phyloP scores from a whole-genome alignment of 2,329 filamentous ascomycete genomes.

The Aspergillus fructus region DNA sequence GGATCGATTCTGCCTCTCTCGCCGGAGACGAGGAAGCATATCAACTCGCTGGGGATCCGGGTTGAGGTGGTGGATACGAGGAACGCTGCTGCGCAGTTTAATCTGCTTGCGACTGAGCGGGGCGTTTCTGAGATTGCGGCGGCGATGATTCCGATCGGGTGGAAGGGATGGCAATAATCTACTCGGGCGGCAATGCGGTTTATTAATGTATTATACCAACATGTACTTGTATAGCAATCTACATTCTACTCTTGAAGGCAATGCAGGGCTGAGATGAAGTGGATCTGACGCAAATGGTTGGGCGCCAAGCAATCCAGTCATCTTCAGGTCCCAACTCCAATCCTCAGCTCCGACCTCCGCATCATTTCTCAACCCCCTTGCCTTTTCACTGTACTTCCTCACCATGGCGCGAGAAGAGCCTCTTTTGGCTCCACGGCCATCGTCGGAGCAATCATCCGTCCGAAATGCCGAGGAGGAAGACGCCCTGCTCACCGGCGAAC shows the following conservation, averaged over 20 bases:
- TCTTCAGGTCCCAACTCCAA: neutral
- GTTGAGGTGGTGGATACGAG: slow-evolving; percentile 88
- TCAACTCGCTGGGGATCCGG: slow-evolving; percentile 77
- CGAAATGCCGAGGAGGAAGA: slow-evolving; percentile 62
- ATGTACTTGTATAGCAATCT: neutral
- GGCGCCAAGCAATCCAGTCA: slow-evolving; percentile 3
- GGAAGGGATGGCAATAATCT: slow-evolving; percentile 52
- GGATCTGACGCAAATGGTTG: neutral
- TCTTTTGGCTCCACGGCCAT: slow-evolving; percentile 54
- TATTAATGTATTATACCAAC: neutral
- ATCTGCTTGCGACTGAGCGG: slow-evolving; percentile 89
- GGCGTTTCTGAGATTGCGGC: slow-evolving; percentile 83
- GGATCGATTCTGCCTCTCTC: slow-evolving; percentile 72
- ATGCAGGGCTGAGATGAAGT: neutral
- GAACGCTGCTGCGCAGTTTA: slow-evolving; percentile 93
- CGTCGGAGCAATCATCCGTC: slow-evolving; percentile 57
- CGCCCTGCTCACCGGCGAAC: slow-evolving; percentile 59
- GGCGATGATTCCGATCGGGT: slow-evolving; percentile 82
- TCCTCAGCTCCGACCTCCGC: neutral
- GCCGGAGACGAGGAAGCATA: slow-evolving; percentile 67
- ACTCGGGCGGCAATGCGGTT: neutral
- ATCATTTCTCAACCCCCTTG: neutral
- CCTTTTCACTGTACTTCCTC: neutral
- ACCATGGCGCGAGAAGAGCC: slow-evolving; percentile 49
- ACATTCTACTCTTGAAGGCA: neutral